A percentile compares a stretch with the other conserved stretches of the same genome.
phyloP scores from a whole-genome alignment of 2,329 filamentous ascomycete genomes.

The Aspergillus sp. region DNA sequence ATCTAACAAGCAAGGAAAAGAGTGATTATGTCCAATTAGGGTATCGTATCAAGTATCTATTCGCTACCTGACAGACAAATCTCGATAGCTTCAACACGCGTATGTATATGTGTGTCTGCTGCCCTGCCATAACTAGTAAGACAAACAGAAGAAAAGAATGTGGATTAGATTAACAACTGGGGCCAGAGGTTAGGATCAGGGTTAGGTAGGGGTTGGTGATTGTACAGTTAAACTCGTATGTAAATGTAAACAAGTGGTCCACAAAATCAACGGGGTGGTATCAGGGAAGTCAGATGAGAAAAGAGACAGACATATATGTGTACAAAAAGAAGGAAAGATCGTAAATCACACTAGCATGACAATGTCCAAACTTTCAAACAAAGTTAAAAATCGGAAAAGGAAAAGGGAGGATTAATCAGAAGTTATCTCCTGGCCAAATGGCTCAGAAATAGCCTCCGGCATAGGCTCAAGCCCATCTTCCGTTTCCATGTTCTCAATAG shows the following conservation, averaged over 20 bases:
- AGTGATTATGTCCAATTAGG: slow-evolving; percentile 10
- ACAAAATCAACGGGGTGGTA: slow-evolving; percentile 11
- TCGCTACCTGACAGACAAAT: slow-evolving; percentile 1
- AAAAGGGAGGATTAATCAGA: slow-evolving; percentile 3
- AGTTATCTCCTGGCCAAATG: neutral
- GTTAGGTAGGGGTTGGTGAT: no score
- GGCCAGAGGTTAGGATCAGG: neutral
- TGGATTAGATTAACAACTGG: neutral
- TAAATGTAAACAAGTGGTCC: neutral
- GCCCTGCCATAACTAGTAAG: neutral
- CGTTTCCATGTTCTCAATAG: no score
- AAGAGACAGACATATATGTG: neutral
- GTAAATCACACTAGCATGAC: neutral
- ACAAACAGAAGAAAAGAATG: neutral
- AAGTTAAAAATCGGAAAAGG: slow-evolving; percentile 3
- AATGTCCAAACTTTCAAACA: neutral
- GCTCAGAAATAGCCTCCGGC: neutral
- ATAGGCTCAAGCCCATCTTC: neutral
- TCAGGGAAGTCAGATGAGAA: slow-evolving; percentile 6
- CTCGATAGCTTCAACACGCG: neutral
- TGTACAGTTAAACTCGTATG: neutral
- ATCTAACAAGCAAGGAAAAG: neutral
- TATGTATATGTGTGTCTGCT: neutral
- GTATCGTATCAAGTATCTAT: slow-evolving; percentile 5
- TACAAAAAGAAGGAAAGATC: slow-evolving; percentile 1